These are phyloP conservation scores for Nematodospora anomalae DNA, from an alignment of 1,139 yeast species.

Conservation along the genomic window DNA sequence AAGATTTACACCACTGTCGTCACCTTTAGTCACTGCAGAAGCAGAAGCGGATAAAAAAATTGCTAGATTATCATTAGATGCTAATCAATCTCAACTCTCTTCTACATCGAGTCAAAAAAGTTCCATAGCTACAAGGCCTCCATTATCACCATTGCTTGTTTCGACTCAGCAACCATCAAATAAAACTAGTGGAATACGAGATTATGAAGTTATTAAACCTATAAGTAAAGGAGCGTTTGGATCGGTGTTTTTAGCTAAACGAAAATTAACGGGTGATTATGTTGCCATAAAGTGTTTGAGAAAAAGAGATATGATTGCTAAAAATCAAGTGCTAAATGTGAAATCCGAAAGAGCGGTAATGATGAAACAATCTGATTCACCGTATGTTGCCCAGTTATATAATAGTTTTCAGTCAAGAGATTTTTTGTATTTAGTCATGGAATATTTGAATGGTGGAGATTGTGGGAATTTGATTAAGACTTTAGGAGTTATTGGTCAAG, in stretches of 20 bases:
- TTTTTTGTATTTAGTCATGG: conserved; percentile 91
- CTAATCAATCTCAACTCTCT: conserved; percentile 8
- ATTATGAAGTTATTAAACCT: conserved; percentile 88
- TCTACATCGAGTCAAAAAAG: conserved; percentile 15
- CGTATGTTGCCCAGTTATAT: conserved; percentile 87
- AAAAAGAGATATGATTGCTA: conserved; percentile 94
- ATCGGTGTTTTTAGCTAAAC: conserved; percentile 82
- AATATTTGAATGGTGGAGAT: conserved; percentile 94
- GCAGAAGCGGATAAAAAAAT: conserved; percentile 12
- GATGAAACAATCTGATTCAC: conserved; percentile 95
- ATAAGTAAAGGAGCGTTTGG: conserved; percentile 98
- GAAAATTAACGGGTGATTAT: conserved; percentile 87
- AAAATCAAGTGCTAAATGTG: conserved; percentile 93
- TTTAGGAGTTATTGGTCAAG: conserved; percentile 77
- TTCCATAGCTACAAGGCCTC: conserved; percentile 46
- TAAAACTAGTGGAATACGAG: conserved; percentile 70
- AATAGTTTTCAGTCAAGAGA: conserved; percentile 89
- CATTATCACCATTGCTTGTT: conserved; percentile 77
- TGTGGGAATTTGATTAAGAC: conserved; percentile 82
- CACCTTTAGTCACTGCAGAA: conserved; percentile 13
- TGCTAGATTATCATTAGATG: conserved; percentile 17
- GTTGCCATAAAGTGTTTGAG: conserved; percentile 94
- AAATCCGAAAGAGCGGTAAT: conserved; percentile 93
- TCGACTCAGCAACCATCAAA: conserved; percentile 56
- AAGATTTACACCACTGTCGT: conserved; percentile 15